phyloP scores from a whole-genome alignment of 352 stramenopile species.

The Phytophthora nicotianae region DNA sequence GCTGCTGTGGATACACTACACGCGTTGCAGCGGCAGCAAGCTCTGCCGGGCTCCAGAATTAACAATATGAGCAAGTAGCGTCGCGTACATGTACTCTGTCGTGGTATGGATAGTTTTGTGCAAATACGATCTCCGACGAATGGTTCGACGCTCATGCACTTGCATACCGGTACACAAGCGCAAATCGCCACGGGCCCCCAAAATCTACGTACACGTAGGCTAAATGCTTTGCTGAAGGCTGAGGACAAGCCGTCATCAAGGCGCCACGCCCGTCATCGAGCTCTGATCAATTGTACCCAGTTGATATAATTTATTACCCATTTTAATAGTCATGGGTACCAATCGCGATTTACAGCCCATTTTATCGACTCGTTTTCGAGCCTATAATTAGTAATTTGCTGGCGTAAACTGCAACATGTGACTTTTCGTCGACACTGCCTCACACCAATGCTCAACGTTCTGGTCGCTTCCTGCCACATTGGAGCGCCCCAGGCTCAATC shows the following conservation, averaged over 20 bases:
- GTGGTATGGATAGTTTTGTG: background rate
- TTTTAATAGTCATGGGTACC: background rate
- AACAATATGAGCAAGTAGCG: background rate
- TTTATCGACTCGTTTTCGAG: background rate
- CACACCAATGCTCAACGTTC: background rate
- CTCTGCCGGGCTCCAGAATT: background rate
- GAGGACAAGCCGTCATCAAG: no score
- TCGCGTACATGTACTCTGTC: background rate
- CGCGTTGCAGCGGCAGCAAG: background rate
- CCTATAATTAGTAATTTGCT: constrained; percentile 10
- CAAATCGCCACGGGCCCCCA: background rate
- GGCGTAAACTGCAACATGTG: constrained; percentile 17
- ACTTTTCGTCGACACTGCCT: background rate
- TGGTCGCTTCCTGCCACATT: background rate
- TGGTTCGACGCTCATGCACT: background rate
- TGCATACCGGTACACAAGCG: no score
- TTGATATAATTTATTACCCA: background rate
- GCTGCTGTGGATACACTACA: background rate
- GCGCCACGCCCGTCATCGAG: no score
- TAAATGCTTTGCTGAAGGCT: no score
- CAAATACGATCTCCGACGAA: background rate
- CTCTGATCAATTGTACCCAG: background rate
- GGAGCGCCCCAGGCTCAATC: background rate
- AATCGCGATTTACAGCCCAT: constrained; percentile 11
- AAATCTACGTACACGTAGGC: no score